Evolutionary conservation across 495 filamentous ascomycete species (phyloP).

Genomic region (Aspergillus hancockii): DNA sequence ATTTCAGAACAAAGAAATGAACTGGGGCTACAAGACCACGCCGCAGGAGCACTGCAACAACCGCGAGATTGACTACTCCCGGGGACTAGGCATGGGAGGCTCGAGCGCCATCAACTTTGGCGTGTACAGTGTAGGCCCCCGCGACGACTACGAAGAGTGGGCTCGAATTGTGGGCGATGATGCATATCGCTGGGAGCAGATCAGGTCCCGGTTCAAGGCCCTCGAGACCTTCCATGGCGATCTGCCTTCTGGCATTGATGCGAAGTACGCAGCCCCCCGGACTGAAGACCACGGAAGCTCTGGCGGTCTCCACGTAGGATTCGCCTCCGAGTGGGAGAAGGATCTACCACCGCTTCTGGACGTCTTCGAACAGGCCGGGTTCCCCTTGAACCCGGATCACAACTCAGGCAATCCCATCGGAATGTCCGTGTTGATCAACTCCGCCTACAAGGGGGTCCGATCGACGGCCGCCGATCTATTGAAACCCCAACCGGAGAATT

Average conservation of each 20-base stretch:
- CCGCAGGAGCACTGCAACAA: slow-evolving; percentile 53
- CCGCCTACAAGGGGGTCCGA: slow-evolving; percentile 46
- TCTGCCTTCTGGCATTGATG: slow-evolving; percentile 23
- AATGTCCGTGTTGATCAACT: slow-evolving; percentile 50
- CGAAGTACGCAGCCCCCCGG: slow-evolving; percentile 34
- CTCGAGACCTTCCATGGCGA: slow-evolving; percentile 55
- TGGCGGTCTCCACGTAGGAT: slow-evolving; percentile 50
- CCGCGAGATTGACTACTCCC: slow-evolving; percentile 55
- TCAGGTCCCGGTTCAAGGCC: slow-evolving; percentile 47
- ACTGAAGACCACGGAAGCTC: slow-evolving; percentile 48
- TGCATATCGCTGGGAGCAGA: slow-evolving; percentile 51
- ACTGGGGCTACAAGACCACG: slow-evolving; percentile 62
- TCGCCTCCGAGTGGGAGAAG: slow-evolving; percentile 48
- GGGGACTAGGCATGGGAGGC: slow-evolving; percentile 62
- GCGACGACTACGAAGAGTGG: slow-evolving; percentile 64
- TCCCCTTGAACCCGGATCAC: slow-evolving; percentile 53
- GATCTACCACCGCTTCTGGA: slow-evolving; percentile 48
- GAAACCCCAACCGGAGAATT: slow-evolving; percentile 42
- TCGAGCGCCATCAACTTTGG: slow-evolving; percentile 65
- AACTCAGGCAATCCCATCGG: slow-evolving; percentile 65
- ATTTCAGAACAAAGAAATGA: slow-evolving; percentile 47
- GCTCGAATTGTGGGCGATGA: slow-evolving; percentile 39
- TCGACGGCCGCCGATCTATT: slow-evolving; percentile 53
- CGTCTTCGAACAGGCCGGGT: slow-evolving; percentile 47
- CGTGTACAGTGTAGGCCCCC: slow-evolving; percentile 56